Evolutionary conservation across 768 basidiomycete genomes (phyloP), one percentile per base, ranked within the genome.

Genomic region (Russula ochroleuca): DNA sequence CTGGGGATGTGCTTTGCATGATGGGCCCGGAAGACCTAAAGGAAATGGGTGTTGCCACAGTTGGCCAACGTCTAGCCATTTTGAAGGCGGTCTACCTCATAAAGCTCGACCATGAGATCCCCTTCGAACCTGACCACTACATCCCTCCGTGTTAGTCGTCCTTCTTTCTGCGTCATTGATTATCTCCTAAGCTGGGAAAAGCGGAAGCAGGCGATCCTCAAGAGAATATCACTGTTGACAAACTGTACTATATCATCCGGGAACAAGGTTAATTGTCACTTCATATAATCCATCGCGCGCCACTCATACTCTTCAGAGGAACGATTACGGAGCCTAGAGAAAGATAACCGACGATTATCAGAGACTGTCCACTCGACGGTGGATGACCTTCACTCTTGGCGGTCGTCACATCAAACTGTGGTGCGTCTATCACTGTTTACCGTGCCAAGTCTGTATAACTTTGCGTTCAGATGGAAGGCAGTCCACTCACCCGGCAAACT

Each of bases 31-130:
- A 94, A 25, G 76, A 84, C 1, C 83, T 99, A 67, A 92, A 90
- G 74, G 86, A 90, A 48, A 78, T 98, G 61, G 97, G 97, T 9
- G 83, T 99, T 48, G 72, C 83, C n/a, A 92, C 90, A 40, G 84
- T 98, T 67, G 97, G 97, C 23, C 95, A 98, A 75, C 81, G 97
- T 60, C 77, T 99, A 40, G 80, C 90, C 49, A 93, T 98, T 67
- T 85, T 98, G 73, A 95, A 94, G 74, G 88, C 90, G 53, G 86
- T 98, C 62, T 98, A 97, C 77, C 85, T 85, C 58, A 78, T 92
- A 70, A 99, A 99, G 79, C 76, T 94, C 57, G 85, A 85, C 1
- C 83, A 95, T 71, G 85, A 85, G 66, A 79, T 99, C 57, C 85
- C 90, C 41, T 85, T 95, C 68, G 91, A 92, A 63, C 78, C 87